Base-by-base conservation (phyloP, 192 early-diverging fungal species). In the Gamsiella multidivaricata region DNA sequence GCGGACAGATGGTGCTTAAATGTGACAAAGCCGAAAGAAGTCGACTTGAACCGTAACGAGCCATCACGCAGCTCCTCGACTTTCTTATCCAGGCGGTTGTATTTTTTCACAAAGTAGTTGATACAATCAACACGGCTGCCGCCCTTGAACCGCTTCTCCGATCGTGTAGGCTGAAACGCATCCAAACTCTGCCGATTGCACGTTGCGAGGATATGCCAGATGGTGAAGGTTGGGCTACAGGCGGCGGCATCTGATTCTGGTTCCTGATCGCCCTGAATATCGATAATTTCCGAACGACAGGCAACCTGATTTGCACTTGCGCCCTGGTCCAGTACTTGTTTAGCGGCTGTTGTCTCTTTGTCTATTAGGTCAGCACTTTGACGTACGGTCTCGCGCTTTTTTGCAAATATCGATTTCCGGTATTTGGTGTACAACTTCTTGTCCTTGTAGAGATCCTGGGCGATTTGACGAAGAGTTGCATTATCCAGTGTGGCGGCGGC, bases 21-120 rank as follows among this genome's bases (percentile, higher is more conserved):
- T 26, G 88, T 90, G 6, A 88, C 86, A 63, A 89, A 90, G 0
- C 85, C 89, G 61, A 79, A 84, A 25, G 81, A 71, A 0, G 86
- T 88, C 11, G 85, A 82, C 39, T 81, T 84, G 63, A 84, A 88
- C 8, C 78, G 70, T 7, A 72, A 41, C 0, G 65, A 78, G 2
- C 60, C 61, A 43, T 86, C 82, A 29, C 86, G 65, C 10, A 86
- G 55, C 23, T 70, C 67, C 5, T 54, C 58, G 1, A 87, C 81
- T 41, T 75, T 74, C 1, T 54, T 49, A 63, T 87, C 81, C 49
- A 81, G 51, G 22, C 52, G 63, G 54, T 81, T 81, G 58, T 79
- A 82, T 47, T 84, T 82, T 49, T 66, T 79, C 11, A 79, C 23
- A 60, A 74, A 68, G 17, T 73, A 59, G 39, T 84, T 80, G 33